A percentile compares a stretch with the other conserved stretches of the same genome.
These are phyloP conservation scores for Quercus mongolica DNA, from an alignment of 306 rosid species.

Conservation along the genomic window DNA sequence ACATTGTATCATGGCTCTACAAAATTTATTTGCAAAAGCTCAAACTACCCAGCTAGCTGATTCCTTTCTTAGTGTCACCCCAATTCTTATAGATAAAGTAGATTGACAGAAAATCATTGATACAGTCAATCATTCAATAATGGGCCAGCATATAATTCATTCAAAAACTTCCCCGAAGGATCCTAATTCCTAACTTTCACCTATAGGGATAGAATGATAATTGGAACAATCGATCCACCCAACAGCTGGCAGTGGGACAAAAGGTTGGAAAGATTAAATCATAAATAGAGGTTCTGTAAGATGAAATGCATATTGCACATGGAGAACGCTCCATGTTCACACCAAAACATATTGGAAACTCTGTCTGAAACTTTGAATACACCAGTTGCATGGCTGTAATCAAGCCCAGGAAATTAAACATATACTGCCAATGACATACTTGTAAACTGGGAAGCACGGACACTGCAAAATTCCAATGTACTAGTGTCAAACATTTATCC, in stretches of 20 bases:
- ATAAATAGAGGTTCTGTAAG: conserved; percentile 10
- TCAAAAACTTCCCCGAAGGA: conserved; percentile 14
- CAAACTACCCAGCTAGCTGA: conserved; percentile 17
- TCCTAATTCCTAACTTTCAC: neutral
- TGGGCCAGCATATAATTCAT: conserved; percentile 26
- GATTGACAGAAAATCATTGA: conserved; percentile 30
- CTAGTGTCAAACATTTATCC: too few relatives aligned
- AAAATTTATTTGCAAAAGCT: conserved; percentile 17
- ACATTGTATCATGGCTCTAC: neutral
- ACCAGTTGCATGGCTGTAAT: conserved; percentile 19
- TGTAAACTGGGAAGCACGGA: neutral
- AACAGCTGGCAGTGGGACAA: conserved; percentile 29
- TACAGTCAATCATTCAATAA: conserved; percentile 21
- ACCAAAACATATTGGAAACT: conserved; percentile 17
- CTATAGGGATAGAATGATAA: conserved; percentile 13
- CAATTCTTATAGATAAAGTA: conserved; percentile 14
- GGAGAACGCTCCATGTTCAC: conserved; percentile 3
- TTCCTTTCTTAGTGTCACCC: neutral
- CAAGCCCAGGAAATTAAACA: conserved; percentile 25
- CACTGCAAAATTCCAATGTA: too few relatives aligned
- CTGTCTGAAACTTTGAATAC: conserved; percentile 1
- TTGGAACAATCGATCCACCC: conserved; percentile 44
- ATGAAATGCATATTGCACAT: conserved; percentile 12
- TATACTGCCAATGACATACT: conserved; percentile 21
- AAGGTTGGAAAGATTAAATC: conserved; percentile 26